A percentile compares a stretch with the other conserved stretches of the same genome.
Evolutionary conservation across 31 red algal species (phyloP).

Genomic region (Bonnemaisonia californica): DNA sequence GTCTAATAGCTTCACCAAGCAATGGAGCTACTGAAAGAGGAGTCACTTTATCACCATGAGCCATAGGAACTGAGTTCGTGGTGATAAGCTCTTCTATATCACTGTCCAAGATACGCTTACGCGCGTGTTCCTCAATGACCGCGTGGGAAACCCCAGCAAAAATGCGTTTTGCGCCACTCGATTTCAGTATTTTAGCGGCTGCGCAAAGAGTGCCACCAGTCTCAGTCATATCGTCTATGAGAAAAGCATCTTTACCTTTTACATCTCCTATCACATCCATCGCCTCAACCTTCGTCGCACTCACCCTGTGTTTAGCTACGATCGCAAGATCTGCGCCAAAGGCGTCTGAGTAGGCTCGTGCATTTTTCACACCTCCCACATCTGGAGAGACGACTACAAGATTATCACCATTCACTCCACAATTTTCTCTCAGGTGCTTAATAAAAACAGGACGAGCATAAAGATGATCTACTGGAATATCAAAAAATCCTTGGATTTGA

Average conservation of each 20-base stretch:
- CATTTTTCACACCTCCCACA: constrained; percentile 76
- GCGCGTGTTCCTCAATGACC: constrained; percentile 15
- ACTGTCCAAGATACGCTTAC: constrained; percentile 9
- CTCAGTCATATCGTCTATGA: constrained; percentile 85
- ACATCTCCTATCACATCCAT: constrained; percentile 85
- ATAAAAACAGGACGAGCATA: constrained; percentile 60
- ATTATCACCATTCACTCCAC: constrained; percentile 25
- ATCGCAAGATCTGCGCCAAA: constrained; percentile 77
- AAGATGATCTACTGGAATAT: constrained; percentile 89
- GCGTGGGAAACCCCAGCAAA: constrained; percentile 34
- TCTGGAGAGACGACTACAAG: constrained; percentile 80
- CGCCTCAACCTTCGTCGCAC: constrained; percentile 60
- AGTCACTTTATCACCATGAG: too few relatives aligned
- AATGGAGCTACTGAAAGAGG: constrained; percentile 26
- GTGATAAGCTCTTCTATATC: constrained; percentile 33
- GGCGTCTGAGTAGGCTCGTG: constrained; percentile 64
- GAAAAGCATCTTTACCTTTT: constrained; percentile 52
- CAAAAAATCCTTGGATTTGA: constrained; percentile 89
- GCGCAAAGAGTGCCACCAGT: constrained; percentile 78
- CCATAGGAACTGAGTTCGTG: constrained; percentile 33
- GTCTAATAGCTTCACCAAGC: constrained; percentile 30
- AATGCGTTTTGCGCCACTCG: constrained; percentile 29
- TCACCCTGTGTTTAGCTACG: constrained; percentile 63
- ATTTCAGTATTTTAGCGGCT: constrained; percentile 50
- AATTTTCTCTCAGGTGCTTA: constrained; percentile 32